These are phyloP conservation scores for Polyporus arcularius DNA, from an alignment of 768 basidiomycete genomes.

Conservation along the genomic window DNA sequence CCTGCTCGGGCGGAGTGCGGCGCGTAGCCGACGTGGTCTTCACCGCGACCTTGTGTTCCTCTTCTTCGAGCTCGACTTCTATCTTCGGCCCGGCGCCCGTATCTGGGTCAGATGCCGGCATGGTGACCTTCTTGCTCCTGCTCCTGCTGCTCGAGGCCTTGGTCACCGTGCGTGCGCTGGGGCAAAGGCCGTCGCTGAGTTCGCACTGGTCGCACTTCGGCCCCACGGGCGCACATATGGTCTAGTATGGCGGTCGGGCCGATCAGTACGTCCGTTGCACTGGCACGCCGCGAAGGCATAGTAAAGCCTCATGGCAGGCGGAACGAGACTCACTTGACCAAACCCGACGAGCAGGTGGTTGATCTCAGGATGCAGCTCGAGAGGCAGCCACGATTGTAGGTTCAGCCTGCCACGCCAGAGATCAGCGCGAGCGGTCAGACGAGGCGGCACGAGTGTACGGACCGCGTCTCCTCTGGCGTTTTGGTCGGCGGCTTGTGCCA, in stretches of 20 bases:
- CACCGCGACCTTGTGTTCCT: slow-evolving; percentile 5
- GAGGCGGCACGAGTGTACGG: background rate
- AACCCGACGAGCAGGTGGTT: slow-evolving; percentile 84
- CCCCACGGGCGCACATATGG: slow-evolving; percentile 63
- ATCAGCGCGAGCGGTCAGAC: background rate
- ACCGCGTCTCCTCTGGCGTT: slow-evolving; percentile 88
- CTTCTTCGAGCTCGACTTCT: slow-evolving; percentile 40
- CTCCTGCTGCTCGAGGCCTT: slow-evolving; percentile 17
- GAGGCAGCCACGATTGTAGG: slow-evolving; percentile 82
- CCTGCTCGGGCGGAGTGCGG: background rate
- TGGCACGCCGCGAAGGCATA: background rate
- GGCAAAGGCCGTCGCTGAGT: slow-evolving; percentile 63
- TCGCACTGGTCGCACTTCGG: slow-evolving; percentile 69
- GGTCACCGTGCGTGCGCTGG: slow-evolving; percentile 52
- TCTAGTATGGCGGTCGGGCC: slow-evolving; percentile 38
- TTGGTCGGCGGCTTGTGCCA: slow-evolving; percentile 90
- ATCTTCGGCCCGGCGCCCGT: slow-evolving; percentile 36
- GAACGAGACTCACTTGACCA: slow-evolving; percentile 59
- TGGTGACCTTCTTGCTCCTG: slow-evolving; percentile 16
- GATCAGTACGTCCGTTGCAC: background rate
- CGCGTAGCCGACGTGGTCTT: background rate
- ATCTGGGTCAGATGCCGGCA: background rate
- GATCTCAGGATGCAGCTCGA: slow-evolving; percentile 70
- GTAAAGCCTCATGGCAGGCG: background rate
- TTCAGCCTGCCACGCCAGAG: slow-evolving; percentile 52